These are phyloP conservation scores for Fusarium sp. DNA, from an alignment of 2,329 filamentous ascomycete species.

Conservation along the genomic window DNA sequence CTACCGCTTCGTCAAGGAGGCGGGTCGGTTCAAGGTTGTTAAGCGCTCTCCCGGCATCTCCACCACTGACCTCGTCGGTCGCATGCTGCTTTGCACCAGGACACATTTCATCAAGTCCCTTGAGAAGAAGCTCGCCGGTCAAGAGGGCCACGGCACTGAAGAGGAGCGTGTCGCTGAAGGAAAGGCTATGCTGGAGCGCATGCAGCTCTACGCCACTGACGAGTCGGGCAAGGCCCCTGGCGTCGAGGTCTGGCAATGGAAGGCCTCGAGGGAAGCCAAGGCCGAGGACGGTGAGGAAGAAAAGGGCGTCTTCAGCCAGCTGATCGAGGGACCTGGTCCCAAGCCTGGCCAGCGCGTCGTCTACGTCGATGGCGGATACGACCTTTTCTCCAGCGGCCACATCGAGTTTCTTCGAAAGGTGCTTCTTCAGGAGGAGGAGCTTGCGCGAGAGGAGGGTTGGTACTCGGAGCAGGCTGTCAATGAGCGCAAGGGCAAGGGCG, in stretches of 20 bases:
- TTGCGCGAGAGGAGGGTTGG: slow-evolving; percentile 79
- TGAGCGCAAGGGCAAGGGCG: slow-evolving; percentile 73
- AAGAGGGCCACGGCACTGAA: slow-evolving; percentile 77
- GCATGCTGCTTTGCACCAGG: slow-evolving; percentile 96
- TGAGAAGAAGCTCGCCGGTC: slow-evolving; percentile 73
- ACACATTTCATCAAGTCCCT: slow-evolving; percentile 92
- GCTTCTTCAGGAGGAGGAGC: slow-evolving; percentile 76
- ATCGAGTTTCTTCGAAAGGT: slow-evolving; percentile 93
- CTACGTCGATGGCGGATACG: slow-evolving; percentile 97
- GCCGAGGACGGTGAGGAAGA: slow-evolving; percentile 64
- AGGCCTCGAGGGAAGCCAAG: slow-evolving; percentile 63
- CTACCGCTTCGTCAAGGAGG: slow-evolving; percentile 97
- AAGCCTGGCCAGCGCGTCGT: slow-evolving; percentile 85
- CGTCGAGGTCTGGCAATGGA: slow-evolving; percentile 89
- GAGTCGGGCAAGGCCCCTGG: slow-evolving; percentile 82
- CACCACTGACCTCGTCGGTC: slow-evolving; percentile 96
- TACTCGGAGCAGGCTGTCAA: slow-evolving; percentile 73
- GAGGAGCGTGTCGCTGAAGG: slow-evolving; percentile 75
- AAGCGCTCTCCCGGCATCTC: slow-evolving; percentile 97
- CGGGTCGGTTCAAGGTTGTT: slow-evolving; percentile 94
- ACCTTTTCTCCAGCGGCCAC: slow-evolving; percentile 95
- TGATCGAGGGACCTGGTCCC: slow-evolving; percentile 79
- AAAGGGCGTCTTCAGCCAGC: slow-evolving; percentile 71
- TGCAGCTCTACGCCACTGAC: slow-evolving; percentile 89
- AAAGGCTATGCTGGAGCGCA: slow-evolving; percentile 78